Percentiles rank a stretch among this genome's conserved stretches.
Conservation (phyloP, 768 basidiomycete species). For the Psilocybe azurescens region DNA sequence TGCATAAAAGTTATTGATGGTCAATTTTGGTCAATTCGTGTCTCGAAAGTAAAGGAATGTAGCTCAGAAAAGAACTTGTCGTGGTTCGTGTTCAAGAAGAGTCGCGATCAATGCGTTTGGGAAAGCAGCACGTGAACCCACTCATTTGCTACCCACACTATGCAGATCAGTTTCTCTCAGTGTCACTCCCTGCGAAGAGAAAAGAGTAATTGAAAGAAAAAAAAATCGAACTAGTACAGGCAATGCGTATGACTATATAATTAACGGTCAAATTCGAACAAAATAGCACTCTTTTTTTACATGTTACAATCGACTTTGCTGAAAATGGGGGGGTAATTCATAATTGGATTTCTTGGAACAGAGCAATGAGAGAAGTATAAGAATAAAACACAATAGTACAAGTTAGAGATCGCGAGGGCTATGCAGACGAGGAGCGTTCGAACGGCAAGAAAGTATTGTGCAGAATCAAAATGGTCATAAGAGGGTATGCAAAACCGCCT, state of each 20-base stretch:
- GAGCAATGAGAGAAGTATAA: background rate
- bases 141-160: too few relatives aligned
- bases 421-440: background rate
- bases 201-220: background rate
- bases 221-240: background rate
- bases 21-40: too few relatives aligned
- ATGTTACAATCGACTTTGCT: background rate
- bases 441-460: background rate
- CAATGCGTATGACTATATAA: conserved; percentile 4
- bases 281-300: background rate
- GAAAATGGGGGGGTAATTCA: conserved; percentile 1
- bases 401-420: background rate
- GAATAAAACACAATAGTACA: background rate
- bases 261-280: background rate
- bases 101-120: too few relatives aligned
- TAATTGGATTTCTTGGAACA: background rate
- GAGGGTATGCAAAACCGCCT: conserved; percentile 11
- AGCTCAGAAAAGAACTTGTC: too few relatives aligned
- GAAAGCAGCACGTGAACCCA: too few relatives aligned
- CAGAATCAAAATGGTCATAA: conserved; percentile 3
- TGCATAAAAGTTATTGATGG: too few relatives aligned
- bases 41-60: too few relatives aligned
- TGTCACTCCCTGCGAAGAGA: background rate
- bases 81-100: too few relatives aligned
- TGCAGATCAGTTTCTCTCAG: too few relatives aligned